Evolutionary conservation across 2,329 filamentous ascomycete species (phyloP), one percentile per base, ranked within the genome.

Genomic region (Cladobotryum protrusum): DNA sequence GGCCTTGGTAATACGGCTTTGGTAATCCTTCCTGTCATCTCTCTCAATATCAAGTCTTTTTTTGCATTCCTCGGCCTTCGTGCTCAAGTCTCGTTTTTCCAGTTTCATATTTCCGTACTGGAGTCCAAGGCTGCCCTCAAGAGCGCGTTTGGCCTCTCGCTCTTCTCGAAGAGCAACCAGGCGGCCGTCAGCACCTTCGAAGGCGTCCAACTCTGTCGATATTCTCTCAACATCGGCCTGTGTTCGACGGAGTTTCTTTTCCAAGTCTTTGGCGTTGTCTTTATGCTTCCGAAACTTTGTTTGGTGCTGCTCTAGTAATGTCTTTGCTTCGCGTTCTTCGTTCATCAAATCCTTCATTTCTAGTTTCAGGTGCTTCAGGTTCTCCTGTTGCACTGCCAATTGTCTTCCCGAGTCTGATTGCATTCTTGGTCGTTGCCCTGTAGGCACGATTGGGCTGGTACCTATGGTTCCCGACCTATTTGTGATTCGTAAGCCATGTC

Each of bases 381-480:
- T 68, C 20, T 81, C 74, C 50, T 70, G 69, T 41, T 77, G 73
- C 13, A 77, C 67, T 6, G 65, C 62, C 37, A 91, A 77, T 60
- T 89, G 86, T 15, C 78, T 79, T 50, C 81, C 85, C 20, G 81
- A 74, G 61, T 95, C 87, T 1, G 87, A 85, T 61, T 85, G 86
- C 82, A 96, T 95, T n/a, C 90, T 82, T 19, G 86, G 74, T 9
- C 68, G 70, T 36, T 78, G 73, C 1, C 61, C 66, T 56, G 72
- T 81, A 14, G 77, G 74, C 7, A 72, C 65, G 5, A 71, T 56
- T 5, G 71, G 70, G 11, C 65, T 75, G 52, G 52, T 76, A 64
- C 64, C 65, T 39, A 67, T 70, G n/a, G 64, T 66, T 13, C 70
- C 68, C 8, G 61, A 66, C 14, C 70, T 69, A 47, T 65, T 69